phyloP scores from a whole-genome alignment of 768 basidiomycete species.

The Hortiboletus flavorubellus region DNA sequence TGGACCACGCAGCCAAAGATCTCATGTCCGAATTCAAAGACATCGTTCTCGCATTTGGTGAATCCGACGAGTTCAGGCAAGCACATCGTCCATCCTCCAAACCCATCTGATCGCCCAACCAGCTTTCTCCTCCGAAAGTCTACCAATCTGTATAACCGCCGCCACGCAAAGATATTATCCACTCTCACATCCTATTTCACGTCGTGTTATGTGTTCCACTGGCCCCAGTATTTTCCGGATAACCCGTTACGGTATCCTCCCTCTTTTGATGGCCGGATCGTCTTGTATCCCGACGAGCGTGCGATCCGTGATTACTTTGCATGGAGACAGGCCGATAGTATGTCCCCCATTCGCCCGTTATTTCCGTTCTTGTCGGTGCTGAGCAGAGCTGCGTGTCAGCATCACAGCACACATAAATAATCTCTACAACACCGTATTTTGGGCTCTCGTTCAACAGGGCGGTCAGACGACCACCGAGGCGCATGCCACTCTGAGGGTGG shows the following conservation, averaged over 20 bases:
- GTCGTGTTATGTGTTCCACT: conserved; percentile 83
- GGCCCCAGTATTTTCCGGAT: conserved; percentile 76
- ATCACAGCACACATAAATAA: conserved; percentile 93
- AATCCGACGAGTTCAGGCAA: conserved; percentile 96
- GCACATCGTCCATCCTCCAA: not conserved
- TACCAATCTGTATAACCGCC: conserved; percentile 78
- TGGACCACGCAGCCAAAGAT: conserved; percentile 84
- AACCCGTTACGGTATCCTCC: conserved; percentile 77
- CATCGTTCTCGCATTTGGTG: conserved; percentile 85
- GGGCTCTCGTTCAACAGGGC: conserved; percentile 88
- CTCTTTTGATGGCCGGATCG: conserved; percentile 87
- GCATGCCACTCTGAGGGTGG: conserved; percentile 72
- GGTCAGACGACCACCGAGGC: conserved; percentile 77
- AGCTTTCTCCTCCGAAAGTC: conserved; percentile 86
- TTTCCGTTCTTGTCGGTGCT: not conserved
- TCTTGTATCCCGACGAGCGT: conserved; percentile 70
- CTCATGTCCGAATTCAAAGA: conserved; percentile 84
- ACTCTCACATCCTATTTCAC: conserved; percentile 87
- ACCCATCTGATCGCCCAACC: not conserved
- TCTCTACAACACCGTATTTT: conserved; percentile 93
- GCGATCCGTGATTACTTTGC: conserved; percentile 89
- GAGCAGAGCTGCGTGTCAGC: conserved; percentile 17
- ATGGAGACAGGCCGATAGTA: conserved; percentile 96
- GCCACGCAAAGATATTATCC: conserved; percentile 82
- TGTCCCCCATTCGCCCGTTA: conserved; percentile 26